Evolutionary conservation across 306 rosid species (phyloP).

Genomic region (Cicer cuneatum): DNA sequence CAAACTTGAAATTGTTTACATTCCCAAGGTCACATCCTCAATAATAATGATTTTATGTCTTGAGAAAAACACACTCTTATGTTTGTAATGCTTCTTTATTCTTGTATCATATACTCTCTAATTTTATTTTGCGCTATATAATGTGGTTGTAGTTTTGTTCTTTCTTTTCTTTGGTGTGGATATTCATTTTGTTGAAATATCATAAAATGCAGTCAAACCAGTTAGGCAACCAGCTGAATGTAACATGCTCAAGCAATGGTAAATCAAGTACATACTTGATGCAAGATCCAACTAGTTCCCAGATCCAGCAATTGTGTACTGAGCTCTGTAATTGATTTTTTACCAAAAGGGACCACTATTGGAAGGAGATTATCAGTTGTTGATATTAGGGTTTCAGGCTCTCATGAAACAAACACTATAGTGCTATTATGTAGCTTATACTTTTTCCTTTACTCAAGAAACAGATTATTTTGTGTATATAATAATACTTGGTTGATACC

Average conservation of each 20-base stretch:
- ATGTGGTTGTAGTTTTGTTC: neutral
- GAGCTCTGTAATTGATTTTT: slow-evolving; percentile 70
- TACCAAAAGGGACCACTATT: slow-evolving; percentile 29
- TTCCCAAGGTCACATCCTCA: too few relatives aligned
- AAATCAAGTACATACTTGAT: slow-evolving; percentile 53
- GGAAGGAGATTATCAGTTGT: slow-evolving; percentile 40
- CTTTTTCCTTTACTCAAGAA: slow-evolving; percentile 19
- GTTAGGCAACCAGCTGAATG: slow-evolving; percentile 67
- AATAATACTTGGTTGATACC: slow-evolving; percentile 8
- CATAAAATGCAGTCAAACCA: slow-evolving; percentile 71
- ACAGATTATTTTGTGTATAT: slow-evolving; percentile 31
- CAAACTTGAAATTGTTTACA: too few relatives aligned
- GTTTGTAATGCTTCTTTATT: neutral
- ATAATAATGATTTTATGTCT: too few relatives aligned
- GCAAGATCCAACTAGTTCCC: slow-evolving; percentile 61
- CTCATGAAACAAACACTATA: slow-evolving; percentile 23
- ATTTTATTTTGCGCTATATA: neutral
- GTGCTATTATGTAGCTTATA: slow-evolving; percentile 34
- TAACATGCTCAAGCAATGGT: slow-evolving; percentile 87
- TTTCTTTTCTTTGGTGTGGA: neutral
- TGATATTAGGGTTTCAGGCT: slow-evolving; percentile 42
- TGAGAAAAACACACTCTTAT: neutral
- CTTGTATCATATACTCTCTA: neutral
- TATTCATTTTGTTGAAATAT: slow-evolving; percentile 33
- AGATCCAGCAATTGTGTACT: slow-evolving; percentile 76